Evolutionary conservation across 257 asterid genomes (phyloP), one percentile per base, ranked within the genome.

Genomic region (Ehretia macrophylla): DNA sequence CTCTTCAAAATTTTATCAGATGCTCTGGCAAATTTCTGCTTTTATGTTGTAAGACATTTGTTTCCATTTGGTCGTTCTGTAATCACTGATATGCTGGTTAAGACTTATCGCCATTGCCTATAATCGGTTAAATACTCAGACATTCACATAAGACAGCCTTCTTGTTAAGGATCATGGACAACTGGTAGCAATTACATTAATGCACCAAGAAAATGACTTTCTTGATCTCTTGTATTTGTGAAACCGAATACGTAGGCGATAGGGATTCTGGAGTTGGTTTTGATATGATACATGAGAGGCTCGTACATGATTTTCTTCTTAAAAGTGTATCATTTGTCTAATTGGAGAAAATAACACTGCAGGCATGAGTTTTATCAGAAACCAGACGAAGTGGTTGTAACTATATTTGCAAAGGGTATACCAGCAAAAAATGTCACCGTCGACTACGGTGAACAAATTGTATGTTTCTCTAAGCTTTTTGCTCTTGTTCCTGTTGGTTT

Each of bases 391-490:
- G 92, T 83, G 38, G 99, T 93, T 50, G 87, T 93, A 46, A 85
- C 99, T 46, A 80, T 93, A 69, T 89, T 93, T 66, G 97, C 99
- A 2, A 93, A 87, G 81, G 85, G 94, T 40, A 70, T 89, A 55
- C 90, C 94, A 56, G 75, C 85, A 23, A 70, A 75, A 62, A 64
- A 63, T 47, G 83, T 89, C 11, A 68, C 68, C 56, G 81, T 93
- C 64, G 96, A 86, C 67, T 93, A 83, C 55, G 99, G 99, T 14
- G 99, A 85, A 79, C 98, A 92, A 76, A 92, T 92, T 59, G 97
- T 88, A 85, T 69, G 95, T 72, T 46, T 49, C 27, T 22, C 14
- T 20, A 52, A 40, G 9, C 17, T 4, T 20, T 11, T 49, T 0
- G 10, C 35, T 5, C 47, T 42, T 42, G 14, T 42, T 47, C 55